Percentiles rank a stretch among this genome's conserved stretches.
These are phyloP conservation scores for Dioscorea alata DNA, from an alignment of 106 monocot species.

Conservation along the genomic window DNA sequence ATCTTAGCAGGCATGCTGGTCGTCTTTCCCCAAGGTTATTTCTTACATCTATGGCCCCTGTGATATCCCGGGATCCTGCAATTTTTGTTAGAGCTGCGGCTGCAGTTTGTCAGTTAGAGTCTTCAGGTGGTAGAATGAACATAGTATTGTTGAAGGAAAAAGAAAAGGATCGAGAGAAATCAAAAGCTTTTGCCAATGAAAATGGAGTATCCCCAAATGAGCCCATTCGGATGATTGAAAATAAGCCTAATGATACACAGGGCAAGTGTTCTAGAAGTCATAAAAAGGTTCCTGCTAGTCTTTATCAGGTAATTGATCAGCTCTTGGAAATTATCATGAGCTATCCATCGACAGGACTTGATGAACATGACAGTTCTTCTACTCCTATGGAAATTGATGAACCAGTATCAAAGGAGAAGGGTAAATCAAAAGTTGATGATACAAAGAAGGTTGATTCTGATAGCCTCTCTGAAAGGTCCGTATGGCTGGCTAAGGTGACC, in stretches of 20 bases:
- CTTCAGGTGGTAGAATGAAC: constrained; percentile 51
- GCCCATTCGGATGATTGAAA: constrained; percentile 31
- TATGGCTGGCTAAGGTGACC: constrained; percentile 41
- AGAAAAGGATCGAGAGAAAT: constrained; percentile 58
- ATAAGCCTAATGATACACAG: constrained; percentile 35
- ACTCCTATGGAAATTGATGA: constrained; percentile 59
- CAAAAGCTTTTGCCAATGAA: constrained; percentile 27
- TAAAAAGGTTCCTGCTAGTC: constrained; percentile 54
- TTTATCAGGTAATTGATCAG: constrained; percentile 66
- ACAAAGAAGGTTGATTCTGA: constrained; percentile 18
- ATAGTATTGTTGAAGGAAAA: constrained; percentile 52
- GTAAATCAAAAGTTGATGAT: constrained; percentile 73
- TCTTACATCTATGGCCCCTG: constrained; percentile 65
- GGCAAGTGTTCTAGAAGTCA: constrained; percentile 38
- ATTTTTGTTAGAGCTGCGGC: constrained; percentile 67
- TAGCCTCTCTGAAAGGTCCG: constrained; percentile 40
- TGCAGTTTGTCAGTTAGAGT: constrained; percentile 62
- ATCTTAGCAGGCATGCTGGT: constrained; percentile 36
- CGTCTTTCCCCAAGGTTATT: constrained; percentile 43
- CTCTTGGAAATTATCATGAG: constrained; percentile 72
- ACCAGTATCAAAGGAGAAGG: constrained; percentile 41
- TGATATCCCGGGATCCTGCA: constrained; percentile 63
- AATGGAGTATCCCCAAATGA: constrained; percentile 26
- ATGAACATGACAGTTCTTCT: constrained; percentile 17
- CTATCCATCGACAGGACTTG: constrained; percentile 37